Percentiles rank a stretch among this genome's conserved stretches.
phyloP scores from a whole-genome alignment of 208 protist genomes.

The Wallacemonas sp. region DNA sequence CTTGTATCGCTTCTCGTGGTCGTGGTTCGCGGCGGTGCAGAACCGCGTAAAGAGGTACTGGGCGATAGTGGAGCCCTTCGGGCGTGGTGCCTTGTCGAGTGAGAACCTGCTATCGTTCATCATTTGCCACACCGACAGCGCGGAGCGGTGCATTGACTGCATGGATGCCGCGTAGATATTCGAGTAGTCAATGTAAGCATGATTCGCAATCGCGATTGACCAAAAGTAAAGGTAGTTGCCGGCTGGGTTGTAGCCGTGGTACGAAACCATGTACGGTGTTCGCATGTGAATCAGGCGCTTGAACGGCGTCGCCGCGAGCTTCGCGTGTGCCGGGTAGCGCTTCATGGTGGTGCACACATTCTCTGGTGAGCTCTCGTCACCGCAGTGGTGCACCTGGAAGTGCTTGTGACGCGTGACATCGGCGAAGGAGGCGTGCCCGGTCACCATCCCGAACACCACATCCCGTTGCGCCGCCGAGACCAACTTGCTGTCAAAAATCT shows the following conservation, averaged over 20 bases:
- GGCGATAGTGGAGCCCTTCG: conserved; percentile 62
- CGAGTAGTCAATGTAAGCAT: conserved; percentile 84
- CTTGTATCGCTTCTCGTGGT: conserved; percentile 66
- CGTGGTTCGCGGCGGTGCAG: conserved; percentile 69
- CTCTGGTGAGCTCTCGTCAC: conserved; percentile 49
- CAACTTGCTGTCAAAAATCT: conserved; percentile 90
- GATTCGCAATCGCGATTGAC: conserved; percentile 88
- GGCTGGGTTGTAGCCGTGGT: conserved; percentile 73
- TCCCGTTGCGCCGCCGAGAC: conserved; percentile 75
- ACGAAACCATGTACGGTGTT: conserved; percentile 82
- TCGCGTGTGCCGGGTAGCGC: conserved; percentile 54
- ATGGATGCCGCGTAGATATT: conserved; percentile 89
- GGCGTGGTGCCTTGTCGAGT: conserved; percentile 71
- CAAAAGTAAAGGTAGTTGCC: conserved; percentile 90
- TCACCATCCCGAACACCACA: conserved; percentile 83
- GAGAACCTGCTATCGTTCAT: conserved; percentile 83
- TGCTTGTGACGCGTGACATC: conserved; percentile 56
- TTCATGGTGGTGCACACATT: conserved; percentile 37
- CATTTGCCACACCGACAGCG: conserved; percentile 80
- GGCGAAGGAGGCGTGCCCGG: conserved; percentile 77
- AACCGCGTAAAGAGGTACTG: conserved; percentile 88
- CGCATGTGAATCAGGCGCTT: conserved; percentile 88
- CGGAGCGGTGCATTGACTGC: conserved; percentile 85
- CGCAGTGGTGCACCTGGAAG: conserved; percentile 84
- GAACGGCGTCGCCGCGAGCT: conserved; percentile 75